These are phyloP conservation scores for Glebionis coronaria DNA, from an alignment of 129 eudicot species.

Conservation along the genomic window DNA sequence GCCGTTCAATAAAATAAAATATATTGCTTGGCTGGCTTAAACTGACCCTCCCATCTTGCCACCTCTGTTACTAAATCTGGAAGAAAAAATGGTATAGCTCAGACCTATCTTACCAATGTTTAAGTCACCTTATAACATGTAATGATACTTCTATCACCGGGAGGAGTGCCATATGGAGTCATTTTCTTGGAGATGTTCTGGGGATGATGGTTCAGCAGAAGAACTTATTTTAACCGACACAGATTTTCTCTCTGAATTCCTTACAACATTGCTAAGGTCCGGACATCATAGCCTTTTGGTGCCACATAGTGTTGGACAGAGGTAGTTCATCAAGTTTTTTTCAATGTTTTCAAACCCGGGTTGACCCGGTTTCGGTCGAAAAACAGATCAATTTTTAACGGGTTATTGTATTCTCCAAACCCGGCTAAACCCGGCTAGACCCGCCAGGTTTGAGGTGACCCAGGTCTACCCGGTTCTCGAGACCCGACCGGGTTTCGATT, in stretches of 20 bases:
- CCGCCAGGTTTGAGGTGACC: no score
- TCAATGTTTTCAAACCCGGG: no score
- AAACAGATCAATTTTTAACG: no score
- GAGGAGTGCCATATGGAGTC: constrained; percentile 20
- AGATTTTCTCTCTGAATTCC: constrained; percentile 54
- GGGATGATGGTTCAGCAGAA: constrained; percentile 66
- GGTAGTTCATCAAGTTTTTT: constrained; percentile 33
- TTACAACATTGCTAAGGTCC: constrained; percentile 57
- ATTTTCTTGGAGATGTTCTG: constrained; percentile 65
- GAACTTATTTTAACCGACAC: constrained; percentile 67
- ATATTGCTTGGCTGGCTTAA: no score
- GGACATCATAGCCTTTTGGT: constrained; percentile 56
- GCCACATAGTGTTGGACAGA: constrained; percentile 57
- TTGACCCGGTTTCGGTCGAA: no score
- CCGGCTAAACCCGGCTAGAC: no score
- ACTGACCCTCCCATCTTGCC: no score
- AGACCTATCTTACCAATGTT: not conserved
- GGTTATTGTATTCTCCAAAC: no score
- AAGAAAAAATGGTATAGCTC: constrained; percentile 49
- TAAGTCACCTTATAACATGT: not conserved
- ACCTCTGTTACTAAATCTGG: constrained; percentile 28
- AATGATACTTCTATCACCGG: not conserved
- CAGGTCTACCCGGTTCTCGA: no score
- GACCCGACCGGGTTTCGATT: no score
- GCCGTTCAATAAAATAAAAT: no score